These are phyloP conservation scores for Metschnikowia peoriensis DNA, from an alignment of 805 yeast species.

Conservation along the genomic window DNA sequence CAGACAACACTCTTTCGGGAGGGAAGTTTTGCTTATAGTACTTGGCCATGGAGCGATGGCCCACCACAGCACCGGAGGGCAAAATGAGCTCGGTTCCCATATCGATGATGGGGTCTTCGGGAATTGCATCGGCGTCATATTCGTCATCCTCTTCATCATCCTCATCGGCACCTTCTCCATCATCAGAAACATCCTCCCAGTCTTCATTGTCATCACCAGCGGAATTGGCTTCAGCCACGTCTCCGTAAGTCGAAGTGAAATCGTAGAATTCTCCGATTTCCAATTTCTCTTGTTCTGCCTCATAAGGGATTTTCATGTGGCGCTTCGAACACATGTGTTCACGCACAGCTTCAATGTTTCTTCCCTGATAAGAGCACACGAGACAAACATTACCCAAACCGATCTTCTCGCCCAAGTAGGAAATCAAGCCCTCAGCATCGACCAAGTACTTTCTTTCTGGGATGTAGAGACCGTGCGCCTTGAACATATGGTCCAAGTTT, in stretches of 20 bases:
- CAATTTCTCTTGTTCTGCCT: slow-evolving; percentile 69
- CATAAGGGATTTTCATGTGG: slow-evolving; percentile 89
- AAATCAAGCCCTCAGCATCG: slow-evolving; percentile 70
- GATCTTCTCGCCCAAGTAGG: slow-evolving; percentile 74
- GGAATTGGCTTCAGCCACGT: slow-evolving; percentile 8
- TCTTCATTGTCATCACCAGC: slow-evolving; percentile 21
- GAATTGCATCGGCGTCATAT: slow-evolving; percentile 29
- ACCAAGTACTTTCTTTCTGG: slow-evolving; percentile 75
- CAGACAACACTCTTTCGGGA: slow-evolving; percentile 41
- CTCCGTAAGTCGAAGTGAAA: slow-evolving; percentile 62
- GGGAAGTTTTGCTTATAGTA: slow-evolving; percentile 45
- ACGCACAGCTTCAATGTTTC: slow-evolving; percentile 77
- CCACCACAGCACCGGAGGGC: slow-evolving; percentile 41
- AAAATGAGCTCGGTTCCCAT: slow-evolving; percentile 40
- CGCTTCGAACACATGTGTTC: slow-evolving; percentile 84
- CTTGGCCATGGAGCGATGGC: slow-evolving; percentile 43
- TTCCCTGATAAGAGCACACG: slow-evolving; percentile 82
- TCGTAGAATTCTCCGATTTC: slow-evolving; percentile 83
- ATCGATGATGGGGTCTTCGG: slow-evolving; percentile 31
- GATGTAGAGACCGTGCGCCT: slow-evolving; percentile 77
- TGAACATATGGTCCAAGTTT: slow-evolving; percentile 69
- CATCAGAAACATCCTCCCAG: slow-evolving; percentile 45
- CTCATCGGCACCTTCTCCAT: slow-evolving; percentile 17
- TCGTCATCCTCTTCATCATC: slow-evolving; percentile 18
- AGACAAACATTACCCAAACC: slow-evolving; percentile 83